A percentile compares a stretch with the other conserved stretches of the same genome.
These are phyloP conservation scores for Auriscalpium orientale DNA, from an alignment of 768 basidiomycete species.

Conservation along the genomic window DNA sequence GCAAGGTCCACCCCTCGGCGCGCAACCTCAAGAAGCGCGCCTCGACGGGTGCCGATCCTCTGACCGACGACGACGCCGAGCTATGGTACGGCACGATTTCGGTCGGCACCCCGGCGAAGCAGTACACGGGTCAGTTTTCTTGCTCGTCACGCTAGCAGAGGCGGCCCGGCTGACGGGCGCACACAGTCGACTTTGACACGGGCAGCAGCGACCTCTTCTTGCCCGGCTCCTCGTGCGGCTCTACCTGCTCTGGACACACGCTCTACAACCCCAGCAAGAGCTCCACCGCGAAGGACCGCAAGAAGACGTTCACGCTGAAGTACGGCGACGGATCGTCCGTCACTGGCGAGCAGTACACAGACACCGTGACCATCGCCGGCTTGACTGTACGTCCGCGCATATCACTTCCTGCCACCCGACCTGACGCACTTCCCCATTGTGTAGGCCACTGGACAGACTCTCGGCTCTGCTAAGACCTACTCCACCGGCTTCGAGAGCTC, in stretches of 20 bases:
- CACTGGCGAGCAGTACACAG: neutral
- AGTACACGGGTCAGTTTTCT: slow-evolving; percentile 1
- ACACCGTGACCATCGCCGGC: neutral
- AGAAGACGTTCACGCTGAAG: neutral
- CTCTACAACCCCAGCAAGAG: slow-evolving; percentile 1
- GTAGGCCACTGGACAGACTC: neutral
- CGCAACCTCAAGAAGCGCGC: neutral
- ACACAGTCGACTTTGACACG: neutral
- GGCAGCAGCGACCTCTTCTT: neutral
- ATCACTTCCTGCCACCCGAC: neutral
- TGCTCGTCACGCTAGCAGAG: neutral
- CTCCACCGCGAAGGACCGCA: neutral
- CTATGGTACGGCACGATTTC: slow-evolving; percentile 8
- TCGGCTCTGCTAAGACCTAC: neutral
- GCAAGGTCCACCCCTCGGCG: neutral
- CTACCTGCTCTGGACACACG: slow-evolving; percentile 2
- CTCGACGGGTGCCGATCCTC: neutral
- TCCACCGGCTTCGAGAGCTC: neutral
- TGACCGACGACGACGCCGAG: neutral
- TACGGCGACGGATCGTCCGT: neutral
- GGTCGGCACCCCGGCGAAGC: slow-evolving; percentile 1
- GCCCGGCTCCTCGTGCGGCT: neutral
- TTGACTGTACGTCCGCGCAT: neutral
- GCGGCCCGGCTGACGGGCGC: neutral
- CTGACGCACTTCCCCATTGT: neutral